phyloP scores from a whole-genome alignment of 306 rosid genomes.

The Begonia loranthoides region DNA sequence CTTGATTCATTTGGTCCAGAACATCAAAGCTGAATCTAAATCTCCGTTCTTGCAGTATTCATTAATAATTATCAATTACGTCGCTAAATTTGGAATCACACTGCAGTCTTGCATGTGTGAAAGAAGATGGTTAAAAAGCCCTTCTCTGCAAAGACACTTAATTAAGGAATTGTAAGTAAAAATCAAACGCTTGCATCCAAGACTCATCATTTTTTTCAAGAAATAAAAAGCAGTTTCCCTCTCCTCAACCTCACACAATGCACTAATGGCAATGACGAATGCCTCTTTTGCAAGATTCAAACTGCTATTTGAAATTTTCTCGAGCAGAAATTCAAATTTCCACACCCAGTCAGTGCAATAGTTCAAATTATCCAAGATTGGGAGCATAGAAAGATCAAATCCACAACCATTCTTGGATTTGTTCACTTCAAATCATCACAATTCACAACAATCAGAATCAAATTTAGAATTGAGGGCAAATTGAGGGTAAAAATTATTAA shows the following conservation, averaged over 20 bases:
- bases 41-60: slow-evolving; percentile 26
- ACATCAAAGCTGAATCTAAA: slow-evolving; percentile 10
- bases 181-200: slow-evolving; percentile 22
- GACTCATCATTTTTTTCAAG: slow-evolving; percentile 17
- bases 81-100: slow-evolving; percentile 18
- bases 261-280: slow-evolving; percentile 15
- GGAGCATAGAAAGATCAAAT: slow-evolving; percentile 14
- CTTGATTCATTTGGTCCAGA: slow-evolving; percentile 15
- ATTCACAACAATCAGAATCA: no score
- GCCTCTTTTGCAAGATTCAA: slow-evolving; percentile 22
- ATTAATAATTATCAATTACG: slow-evolving; percentile 22
- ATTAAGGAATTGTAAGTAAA: slow-evolving; percentile 30
- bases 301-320: slow-evolving; percentile 16
- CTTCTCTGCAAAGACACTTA: slow-evolving; percentile 22
- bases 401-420: slow-evolving; percentile 32
- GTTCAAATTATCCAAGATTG: slow-evolving; percentile 4
- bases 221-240: slow-evolving; percentile 13
- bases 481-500: no score
- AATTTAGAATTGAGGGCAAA: no score
- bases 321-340: slow-evolving; percentile 23
- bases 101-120: slow-evolving; percentile 19
- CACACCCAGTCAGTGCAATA: slow-evolving; percentile 8
- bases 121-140: slow-evolving; percentile 22
- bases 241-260: slow-evolving; percentile 22
- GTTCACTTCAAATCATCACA: no score